Evolutionary conservation across 202 grass and related monocot genomes (phyloP).

Genomic region (Panicum virgatum): DNA sequence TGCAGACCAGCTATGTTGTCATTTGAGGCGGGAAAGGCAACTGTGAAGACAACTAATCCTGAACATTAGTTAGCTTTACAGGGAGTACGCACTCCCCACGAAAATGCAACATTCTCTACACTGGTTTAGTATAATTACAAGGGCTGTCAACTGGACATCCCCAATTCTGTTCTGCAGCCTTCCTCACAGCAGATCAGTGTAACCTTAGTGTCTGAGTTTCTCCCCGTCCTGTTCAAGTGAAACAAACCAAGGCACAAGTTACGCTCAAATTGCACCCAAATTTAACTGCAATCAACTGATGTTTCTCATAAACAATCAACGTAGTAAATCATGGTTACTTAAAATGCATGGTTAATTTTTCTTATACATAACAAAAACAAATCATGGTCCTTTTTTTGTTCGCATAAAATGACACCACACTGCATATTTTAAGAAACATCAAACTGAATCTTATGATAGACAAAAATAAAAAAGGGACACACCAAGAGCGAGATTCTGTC

Average conservation of each 20-base stretch:
- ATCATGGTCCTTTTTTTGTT: neutral
- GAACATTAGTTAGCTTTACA: neutral
- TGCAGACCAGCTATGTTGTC: neutral
- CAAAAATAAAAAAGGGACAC: neutral
- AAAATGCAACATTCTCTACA: conserved; percentile 1
- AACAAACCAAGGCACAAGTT: neutral
- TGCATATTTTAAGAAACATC: neutral
- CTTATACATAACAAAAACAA: neutral
- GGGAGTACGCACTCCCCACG: neutral
- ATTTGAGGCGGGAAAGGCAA: neutral
- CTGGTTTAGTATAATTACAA: conserved; percentile 40
- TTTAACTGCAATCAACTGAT: neutral
- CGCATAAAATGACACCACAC: neutral
- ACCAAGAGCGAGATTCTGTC: neutral
- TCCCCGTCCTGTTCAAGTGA: conserved; percentile 22
- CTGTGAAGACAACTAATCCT: conserved; percentile 2
- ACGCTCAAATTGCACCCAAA: neutral
- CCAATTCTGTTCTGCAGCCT: conserved; percentile 28
- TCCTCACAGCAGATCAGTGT: conserved; percentile 25
- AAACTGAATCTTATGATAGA: neutral
- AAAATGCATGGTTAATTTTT: neutral
- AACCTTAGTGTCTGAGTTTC: conserved; percentile 10
- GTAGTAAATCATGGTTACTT: neutral
- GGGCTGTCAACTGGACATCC: conserved; percentile 19
- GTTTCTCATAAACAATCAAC: neutral